Percentiles rank a stretch among this genome's conserved stretches.
These are phyloP conservation scores for Stentor coeruleus DNA, from an alignment of 73 alveolate genomes.

Conservation along the genomic window DNA sequence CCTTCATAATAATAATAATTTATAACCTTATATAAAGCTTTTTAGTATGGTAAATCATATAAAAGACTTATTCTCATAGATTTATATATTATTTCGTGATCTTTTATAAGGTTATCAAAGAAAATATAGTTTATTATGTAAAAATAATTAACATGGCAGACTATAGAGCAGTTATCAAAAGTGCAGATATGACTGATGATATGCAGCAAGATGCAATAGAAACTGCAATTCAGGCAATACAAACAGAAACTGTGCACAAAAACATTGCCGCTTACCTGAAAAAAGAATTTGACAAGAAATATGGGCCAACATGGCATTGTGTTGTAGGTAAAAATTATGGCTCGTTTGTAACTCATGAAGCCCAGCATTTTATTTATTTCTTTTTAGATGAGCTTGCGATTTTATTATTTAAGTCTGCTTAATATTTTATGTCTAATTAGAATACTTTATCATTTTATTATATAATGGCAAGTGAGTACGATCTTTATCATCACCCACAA, in stretches of 20 bases:
- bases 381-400: conserved; percentile 81
- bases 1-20: conserved; percentile 11
- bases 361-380: conserved; percentile 85
- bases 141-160: conserved; percentile 63
- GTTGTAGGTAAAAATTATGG: conserved; percentile 84
- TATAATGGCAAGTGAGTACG: conserved; percentile 15
- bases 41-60: too few species aligned
- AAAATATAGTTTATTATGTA: not conserved
- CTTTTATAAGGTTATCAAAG: not conserved
- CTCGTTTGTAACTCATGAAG: conserved; percentile 73
- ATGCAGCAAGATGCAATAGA: conserved; percentile 97
- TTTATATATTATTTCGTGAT: too few species aligned
- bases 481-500: conserved; percentile 10
- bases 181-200: conserved; percentile 97
- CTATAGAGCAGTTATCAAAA: conserved; percentile 93
- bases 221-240: conserved; percentile 91
- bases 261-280: conserved; percentile 95
- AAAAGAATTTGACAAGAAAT: conserved; percentile 78
- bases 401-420: conserved; percentile 67
- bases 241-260: conserved; percentile 93
- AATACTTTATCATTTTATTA: too few species aligned
- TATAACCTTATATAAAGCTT: too few species aligned
- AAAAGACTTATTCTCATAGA: too few species aligned
- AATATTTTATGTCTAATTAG: too few species aligned
- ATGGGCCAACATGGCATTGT: conserved; percentile 94